These are phyloP conservation scores for Pterocarpus santalinus DNA, from an alignment of 306 rosid genomes.

Conservation along the genomic window DNA sequence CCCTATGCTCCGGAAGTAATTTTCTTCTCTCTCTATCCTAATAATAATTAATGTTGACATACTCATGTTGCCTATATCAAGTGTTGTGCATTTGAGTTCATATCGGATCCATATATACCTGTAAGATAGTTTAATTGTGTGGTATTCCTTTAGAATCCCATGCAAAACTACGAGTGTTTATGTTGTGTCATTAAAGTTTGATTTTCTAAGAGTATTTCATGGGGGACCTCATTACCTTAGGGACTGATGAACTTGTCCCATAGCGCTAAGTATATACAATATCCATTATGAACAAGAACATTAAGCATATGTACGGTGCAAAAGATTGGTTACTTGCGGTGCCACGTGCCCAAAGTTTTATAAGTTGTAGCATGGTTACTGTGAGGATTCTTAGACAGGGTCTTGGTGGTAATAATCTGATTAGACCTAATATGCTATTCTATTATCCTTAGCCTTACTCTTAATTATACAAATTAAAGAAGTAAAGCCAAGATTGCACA, in stretches of 20 bases:
- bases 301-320: neutral
- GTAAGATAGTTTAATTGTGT: neutral
- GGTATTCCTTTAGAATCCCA: neutral
- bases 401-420: neutral
- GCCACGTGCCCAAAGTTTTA: neutral
- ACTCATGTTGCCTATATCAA: too few species aligned
- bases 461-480: neutral
- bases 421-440: neutral
- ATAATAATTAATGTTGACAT: too few species aligned
- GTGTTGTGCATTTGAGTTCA: too few species aligned
- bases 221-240: too few species aligned
- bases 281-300: neutral
- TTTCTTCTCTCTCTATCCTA: neutral
- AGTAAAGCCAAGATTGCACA: neutral
- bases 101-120: neutral
- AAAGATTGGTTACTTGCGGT: neutral
- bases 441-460: neutral
- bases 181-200: neutral
- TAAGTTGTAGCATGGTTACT: neutral
- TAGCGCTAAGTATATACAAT: neutral
- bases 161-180: neutral
- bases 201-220: too few species aligned
- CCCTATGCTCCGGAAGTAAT: constrained; percentile 51
- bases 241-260: neutral
- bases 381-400: neutral